Evolutionary conservation across 2,329 filamentous ascomycete species (phyloP).

Genomic region (Simplicillium aogashimaense): DNA sequence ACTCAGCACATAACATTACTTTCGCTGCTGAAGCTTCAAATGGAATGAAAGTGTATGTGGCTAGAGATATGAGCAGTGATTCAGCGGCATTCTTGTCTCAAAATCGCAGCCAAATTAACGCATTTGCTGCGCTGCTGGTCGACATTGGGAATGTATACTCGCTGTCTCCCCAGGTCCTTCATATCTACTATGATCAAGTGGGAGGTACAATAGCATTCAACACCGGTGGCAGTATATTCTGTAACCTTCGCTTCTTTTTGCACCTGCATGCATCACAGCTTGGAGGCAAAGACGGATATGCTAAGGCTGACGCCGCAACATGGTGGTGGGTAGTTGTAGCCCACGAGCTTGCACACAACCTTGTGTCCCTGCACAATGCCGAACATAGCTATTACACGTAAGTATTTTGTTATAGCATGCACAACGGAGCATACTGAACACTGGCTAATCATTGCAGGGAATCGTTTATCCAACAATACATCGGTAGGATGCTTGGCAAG

Average conservation of each 20-base stretch:
- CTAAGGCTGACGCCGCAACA: slow-evolving; percentile 57
- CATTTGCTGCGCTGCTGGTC: slow-evolving; percentile 59
- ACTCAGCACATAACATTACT: slow-evolving; percentile 60
- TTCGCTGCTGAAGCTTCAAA: slow-evolving; percentile 61
- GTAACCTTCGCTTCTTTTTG: slow-evolving; percentile 81
- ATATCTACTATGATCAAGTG: slow-evolving; percentile 76
- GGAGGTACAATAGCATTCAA: slow-evolving; percentile 92
- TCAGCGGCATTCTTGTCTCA: slow-evolving; percentile 44
- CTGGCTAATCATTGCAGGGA: slow-evolving; percentile 35
- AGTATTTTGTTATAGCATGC: slow-evolving; percentile 16
- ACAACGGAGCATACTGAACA: background rate
- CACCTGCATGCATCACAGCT: slow-evolving; percentile 59
- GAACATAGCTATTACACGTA: slow-evolving; percentile 77
- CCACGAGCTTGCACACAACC: slow-evolving; percentile 91
- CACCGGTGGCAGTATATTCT: slow-evolving; percentile 76
- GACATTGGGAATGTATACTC: slow-evolving; percentile 66
- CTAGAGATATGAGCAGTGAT: slow-evolving; percentile 39
- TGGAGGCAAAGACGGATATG: slow-evolving; percentile 22
- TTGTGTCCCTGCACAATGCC: slow-evolving; percentile 68
- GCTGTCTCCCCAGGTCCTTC: slow-evolving; percentile 57
- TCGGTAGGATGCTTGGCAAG: slow-evolving; percentile 56
- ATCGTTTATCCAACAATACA: slow-evolving; percentile 70
- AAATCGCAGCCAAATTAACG: slow-evolving; percentile 53
- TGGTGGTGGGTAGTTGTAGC: slow-evolving; percentile 97
- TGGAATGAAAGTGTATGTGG: slow-evolving; percentile 65